These are phyloP conservation scores for Trichoderma atrobrunneum DNA, from an alignment of 2,329 filamentous ascomycete genomes.

Conservation along the genomic window DNA sequence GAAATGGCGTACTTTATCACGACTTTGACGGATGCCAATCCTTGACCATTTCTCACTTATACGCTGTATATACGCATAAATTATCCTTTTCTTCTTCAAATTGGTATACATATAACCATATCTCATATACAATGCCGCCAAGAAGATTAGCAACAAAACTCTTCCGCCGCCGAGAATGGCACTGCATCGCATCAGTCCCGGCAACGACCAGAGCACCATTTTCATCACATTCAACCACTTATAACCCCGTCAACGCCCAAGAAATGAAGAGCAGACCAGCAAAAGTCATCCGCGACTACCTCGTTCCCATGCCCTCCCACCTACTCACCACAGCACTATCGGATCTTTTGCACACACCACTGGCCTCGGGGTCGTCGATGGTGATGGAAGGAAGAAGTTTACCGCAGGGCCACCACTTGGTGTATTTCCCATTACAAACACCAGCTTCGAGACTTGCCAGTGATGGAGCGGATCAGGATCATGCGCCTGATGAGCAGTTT, in stretches of 20 bases:
- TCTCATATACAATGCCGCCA: not conserved
- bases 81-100: not conserved
- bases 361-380: slow-evolving; percentile 1
- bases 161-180: not conserved
- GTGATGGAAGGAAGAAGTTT: not conserved
- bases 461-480: slow-evolving; percentile 81
- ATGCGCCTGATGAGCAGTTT: slow-evolving; percentile 71
- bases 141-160: not conserved
- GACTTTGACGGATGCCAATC: not conserved
- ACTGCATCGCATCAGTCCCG: not conserved
- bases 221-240: not conserved
- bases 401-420: slow-evolving; percentile 73
- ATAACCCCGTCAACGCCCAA: slow-evolving; percentile 17
- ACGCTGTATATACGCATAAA: not conserved
- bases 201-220: not conserved
- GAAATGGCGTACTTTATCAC: not conserved
- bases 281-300: slow-evolving; percentile 43
- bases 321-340: slow-evolving; percentile 62
- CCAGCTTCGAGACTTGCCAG: slow-evolving; percentile 61
- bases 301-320: slow-evolving; percentile 59
- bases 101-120: too few relatives aligned
- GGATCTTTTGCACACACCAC: slow-evolving; percentile 45
- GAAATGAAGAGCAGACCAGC: slow-evolving; percentile 29
- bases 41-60: not conserved
- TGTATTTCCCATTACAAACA: slow-evolving; percentile 78